Base-by-base conservation (phyloP, 768 basidiomycete genomes). In the Paxillus involutus region DNA sequence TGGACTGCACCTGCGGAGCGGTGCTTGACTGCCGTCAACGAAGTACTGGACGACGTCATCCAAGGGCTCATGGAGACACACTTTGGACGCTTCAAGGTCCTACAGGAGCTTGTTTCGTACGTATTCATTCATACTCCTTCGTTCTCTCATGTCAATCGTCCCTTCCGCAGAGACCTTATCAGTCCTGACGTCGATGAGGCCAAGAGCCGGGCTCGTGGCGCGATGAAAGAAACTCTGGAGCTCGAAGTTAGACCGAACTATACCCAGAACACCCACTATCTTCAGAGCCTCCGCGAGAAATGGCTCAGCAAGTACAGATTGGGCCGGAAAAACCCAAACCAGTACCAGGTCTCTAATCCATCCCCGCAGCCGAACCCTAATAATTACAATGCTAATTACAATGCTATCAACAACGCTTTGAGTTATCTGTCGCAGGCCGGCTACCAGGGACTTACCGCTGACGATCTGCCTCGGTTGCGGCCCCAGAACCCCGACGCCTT, bases 21-120 rank as follows among this genome's bases (percentile, higher is more conserved):
- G 13, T 78, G 78, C 53, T 67, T 77, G 64, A 57, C 63, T 0
- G 56, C 51, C 11, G 63, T 78, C 4, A 60, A 64, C 16, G 60
- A 68, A 11, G 64, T 73, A 2, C 62, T 77, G 4, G 60, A 64
- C 16, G 58, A 69, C 33, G 45, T 70, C 11, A 54, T 76, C 3
- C 53, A 67, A 12, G 17, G 50, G 0, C 64, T 71, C 12, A 56
- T 76, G 29, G 52, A 64, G 6, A 51, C 55, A 3, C 70, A 73
- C 47, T 84, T 82, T 53, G 72, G 71, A 2, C 70, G 71, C 4
- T 81, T 79, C 52, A 65, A 53, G 14, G 35, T 60, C 9, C 71
- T 81, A 0, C 62, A 72, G 43, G 53, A 55, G 6, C 52, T 68
- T 48, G 57, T 80, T 24, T 67, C 60, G 80, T 80, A 54, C 10